Evolutionary conservation across 129 eudicot species (phyloP), one percentile per base, ranked within the genome.

Genomic region (Logfia minima): DNA sequence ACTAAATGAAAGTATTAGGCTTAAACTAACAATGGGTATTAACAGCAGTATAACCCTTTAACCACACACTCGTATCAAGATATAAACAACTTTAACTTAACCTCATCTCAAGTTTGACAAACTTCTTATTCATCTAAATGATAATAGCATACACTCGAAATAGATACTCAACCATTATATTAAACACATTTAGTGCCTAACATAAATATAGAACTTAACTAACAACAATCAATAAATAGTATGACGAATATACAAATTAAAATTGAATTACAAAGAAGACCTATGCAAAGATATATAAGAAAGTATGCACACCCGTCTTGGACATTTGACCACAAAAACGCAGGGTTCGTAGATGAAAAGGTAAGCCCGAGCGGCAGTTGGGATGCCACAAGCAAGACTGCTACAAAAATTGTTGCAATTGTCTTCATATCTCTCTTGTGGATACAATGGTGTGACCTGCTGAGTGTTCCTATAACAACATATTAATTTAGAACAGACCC

Each of bases 311-410:
- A 90, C 96, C 80, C 87, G 51, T 87, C 84, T 63, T 83, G 79
- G 78, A 77, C 71, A 66, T 87, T 83, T 48, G 97, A 89, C 97
- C 97, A 92, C 68, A 92, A 66, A 74, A 89, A 87, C 10, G 95
- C 95, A 68, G 97, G 95, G 63, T 82, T 76, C 0, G 90, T 91
- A 29, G 92, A 82, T 63, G 83, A 80, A 52, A 76, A 75, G 65
- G 86, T 75, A 68, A 84, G 72, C 11, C 89, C 92, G 4, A 67
- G 64, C 22, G 87, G 89, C 32, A 91, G 77, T 79, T 83, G 87
- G 77, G 84, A 79, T 11, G 64, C 81, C 83, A 91, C 68, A 48
- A 88, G 80, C 51, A 86, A 70, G 41, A 84, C 74, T 53, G 83
- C 77, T 76, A 78, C 82, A 63, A 86, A 31, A 10, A 81, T 75